phyloP scores from a whole-genome alignment of 768 basidiomycete genomes.

The Dioszegia crocea region DNA sequence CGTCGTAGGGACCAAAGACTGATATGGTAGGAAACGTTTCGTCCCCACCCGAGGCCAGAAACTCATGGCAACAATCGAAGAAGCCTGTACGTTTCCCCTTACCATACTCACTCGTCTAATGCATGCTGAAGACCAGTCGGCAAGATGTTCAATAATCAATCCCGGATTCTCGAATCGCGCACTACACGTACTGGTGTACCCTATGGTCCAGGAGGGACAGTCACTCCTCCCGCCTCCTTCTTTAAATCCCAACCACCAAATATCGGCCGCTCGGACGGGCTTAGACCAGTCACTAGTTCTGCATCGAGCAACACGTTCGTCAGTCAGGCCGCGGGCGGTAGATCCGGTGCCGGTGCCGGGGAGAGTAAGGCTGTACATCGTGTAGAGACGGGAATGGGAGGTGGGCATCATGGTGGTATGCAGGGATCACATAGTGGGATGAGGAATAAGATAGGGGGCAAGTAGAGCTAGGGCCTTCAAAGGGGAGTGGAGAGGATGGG shows the following conservation, averaged over 20 bases:
- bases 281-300: not conserved
- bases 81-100: not conserved
- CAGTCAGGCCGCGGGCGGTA: not conserved
- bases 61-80: slow-evolving; percentile 1
- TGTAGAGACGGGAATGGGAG: not conserved
- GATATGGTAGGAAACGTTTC: not conserved
- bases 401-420: slow-evolving; percentile 6
- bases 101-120: not conserved
- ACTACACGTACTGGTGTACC: slow-evolving; percentile 2
- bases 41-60: slow-evolving; percentile 2
- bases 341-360: not conserved
- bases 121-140: not conserved
- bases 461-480: not conserved
- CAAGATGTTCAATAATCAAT: slow-evolving; percentile 1
- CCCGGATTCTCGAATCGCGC: slow-evolving; percentile 1
- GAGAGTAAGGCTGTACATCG: slow-evolving; percentile 6
- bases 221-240: slow-evolving; percentile 6
- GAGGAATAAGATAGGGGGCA: not conserved
- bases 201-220: slow-evolving; percentile 3
- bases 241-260: slow-evolving; percentile 4
- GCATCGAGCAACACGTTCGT: not conserved
- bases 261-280: not conserved
- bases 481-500: not conserved
- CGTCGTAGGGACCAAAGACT: not conserved
- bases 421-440: not conserved